Base-by-base conservation (phyloP, 176 grass and related monocot genomes). In the Oryza glaberrima region DNA sequence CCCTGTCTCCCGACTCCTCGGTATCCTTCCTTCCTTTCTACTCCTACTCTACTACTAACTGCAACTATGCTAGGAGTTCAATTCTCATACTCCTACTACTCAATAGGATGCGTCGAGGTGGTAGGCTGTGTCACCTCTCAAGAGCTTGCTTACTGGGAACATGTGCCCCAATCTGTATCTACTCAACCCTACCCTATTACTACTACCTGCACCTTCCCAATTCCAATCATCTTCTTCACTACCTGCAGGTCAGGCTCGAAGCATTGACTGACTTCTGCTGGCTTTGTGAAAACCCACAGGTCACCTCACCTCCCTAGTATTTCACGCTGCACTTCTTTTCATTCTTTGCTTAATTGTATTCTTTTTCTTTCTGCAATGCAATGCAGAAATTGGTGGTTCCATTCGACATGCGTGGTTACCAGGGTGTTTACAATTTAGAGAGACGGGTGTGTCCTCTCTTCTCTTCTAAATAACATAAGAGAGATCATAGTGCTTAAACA, bases 341-440 rank as follows among this genome's bases (percentile, higher is more conserved):
- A 43, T 5, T 54, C 1, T 15, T 28, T 60, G 23, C 49, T 20
- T 61, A 40, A 45, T 25, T 52, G 13, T 84, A 11, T 16, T 35
- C 17, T 32, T 41, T 67, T 16, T 30, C 22, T 22, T 22, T 22
- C 22, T 28, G 28, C 28, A 28, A 28, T 72, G 7, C 7, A 67
- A n/a, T 90, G 79, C 84, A 97, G 95, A 94, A 70, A 56, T 26
- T 97, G 70, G 82, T 94, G 17, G 85, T 94, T 78, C 95, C 95
- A 16, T 97, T 97, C 35, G 95, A 94, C 79, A 97, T 97, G 95
- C 88, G 90, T 7, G 95, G 95, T 40, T 88, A 86, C 67, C 95
- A 94, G 76, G 81, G 92, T 34, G 95, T 94, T 52, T 97, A 97
- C 81, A 97, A 94, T 81, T 72, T 97, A 67, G 92, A 92, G 78